Evolutionary conservation across 805 yeast species (phyloP), one percentile per base, ranked within the genome.

Genomic region (Teunomyces lycoperdinae): DNA sequence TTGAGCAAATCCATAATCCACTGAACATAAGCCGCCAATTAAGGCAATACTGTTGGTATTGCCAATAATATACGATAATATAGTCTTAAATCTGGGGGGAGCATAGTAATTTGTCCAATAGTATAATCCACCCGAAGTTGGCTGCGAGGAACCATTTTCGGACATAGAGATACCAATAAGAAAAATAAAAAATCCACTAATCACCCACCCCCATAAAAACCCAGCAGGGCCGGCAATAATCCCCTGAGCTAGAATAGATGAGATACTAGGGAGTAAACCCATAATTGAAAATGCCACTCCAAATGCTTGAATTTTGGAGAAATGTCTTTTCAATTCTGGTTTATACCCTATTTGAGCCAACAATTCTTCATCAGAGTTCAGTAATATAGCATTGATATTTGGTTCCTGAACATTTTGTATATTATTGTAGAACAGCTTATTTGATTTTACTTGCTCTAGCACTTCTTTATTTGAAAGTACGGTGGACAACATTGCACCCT

Each of bases 91-190:
- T 4, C 57, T 55, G 42, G 71, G 76, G 1, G 89, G 90, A 20
- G 89, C 81, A 59, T 81, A 84, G 59, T 81, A 76, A 62, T 74
- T 81, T 2, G 87, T 80, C 83, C 86, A 82, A 64, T 78, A 81
- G 60, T 83, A 86, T 34, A 85, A 67, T 5, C 91, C 91, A 46
- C 91, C 91, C 14, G 86, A 79, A 1, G 91, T 85, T 20, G 92
- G 91, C 53, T 83, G 77, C 1, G 89, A 79, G 33, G 84, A 77
- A 0, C 85, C 87, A 51, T 84, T 63, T 56, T 83, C 85, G 5
- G 87, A 73, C 83, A 86, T 78, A n/a, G 85, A 72, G 7, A 78
- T 52, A 13, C 89, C 89, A n/a, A 82, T 76, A 7, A 71, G 58
- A 45, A 83, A 58, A 47, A 85, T 81, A 54, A 83, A 80, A 10